Conservation (phyloP, 331 rosid genomes). For the Saraca asoca region DNA sequence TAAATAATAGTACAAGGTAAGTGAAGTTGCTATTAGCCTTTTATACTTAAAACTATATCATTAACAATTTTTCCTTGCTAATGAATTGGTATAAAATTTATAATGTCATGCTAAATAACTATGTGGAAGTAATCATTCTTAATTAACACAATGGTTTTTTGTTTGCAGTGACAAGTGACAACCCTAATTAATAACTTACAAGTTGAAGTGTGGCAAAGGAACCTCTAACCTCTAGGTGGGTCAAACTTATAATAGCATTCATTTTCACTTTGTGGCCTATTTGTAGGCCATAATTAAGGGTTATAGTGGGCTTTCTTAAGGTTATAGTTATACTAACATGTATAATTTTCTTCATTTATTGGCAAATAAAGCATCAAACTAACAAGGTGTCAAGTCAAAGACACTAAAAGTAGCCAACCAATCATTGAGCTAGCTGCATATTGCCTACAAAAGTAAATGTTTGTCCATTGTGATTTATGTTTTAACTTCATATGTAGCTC, state of each 20-base stretch:
- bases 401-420: no score
- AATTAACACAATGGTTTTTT: conserved; percentile 31
- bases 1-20: conserved; percentile 82
- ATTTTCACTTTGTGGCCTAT: conserved; percentile 11
- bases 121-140: conserved; percentile 17
- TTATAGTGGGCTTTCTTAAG: not conserved
- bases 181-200: conserved; percentile 69
- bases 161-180: conserved; percentile 82
- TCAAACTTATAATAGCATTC: conserved; percentile 26
- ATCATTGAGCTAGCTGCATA: no score
- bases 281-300: conserved; percentile 8
- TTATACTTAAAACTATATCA: no score
- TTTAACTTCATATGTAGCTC: no score
- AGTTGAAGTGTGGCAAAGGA: conserved; percentile 99
- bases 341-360: no score
- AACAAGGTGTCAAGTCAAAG: conserved; percentile 19
- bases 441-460: no score
- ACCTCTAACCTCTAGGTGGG: conserved; percentile 75
- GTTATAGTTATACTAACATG: not conserved
- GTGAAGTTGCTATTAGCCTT: conserved; percentile 25
- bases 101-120: conserved; percentile 24
- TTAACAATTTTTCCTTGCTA: conserved; percentile 1
- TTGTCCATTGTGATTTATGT: no score
- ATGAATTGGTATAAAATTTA: conserved; percentile 18
- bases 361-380: conserved; percentile 12